Conservation (phyloP, 2,329 filamentous ascomycete species). For the Lanzia echinophila region DNA sequence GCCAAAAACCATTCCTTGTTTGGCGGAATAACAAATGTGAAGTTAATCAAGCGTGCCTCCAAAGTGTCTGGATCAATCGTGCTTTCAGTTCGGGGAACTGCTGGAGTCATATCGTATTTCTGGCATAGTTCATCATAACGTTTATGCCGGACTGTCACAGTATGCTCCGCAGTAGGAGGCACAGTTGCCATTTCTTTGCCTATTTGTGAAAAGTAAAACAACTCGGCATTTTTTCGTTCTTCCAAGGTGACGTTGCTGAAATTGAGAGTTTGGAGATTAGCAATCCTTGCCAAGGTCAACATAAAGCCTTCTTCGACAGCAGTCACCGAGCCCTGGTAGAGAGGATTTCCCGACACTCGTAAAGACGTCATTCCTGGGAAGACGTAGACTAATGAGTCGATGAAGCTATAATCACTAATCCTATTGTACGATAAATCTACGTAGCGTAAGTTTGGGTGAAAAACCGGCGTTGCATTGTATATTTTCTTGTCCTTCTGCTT, state of each 20-base stretch:
- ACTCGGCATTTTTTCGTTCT: slow-evolving; percentile 81
- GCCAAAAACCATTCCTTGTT: slow-evolving; percentile 13
- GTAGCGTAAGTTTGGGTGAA: slow-evolving; percentile 35
- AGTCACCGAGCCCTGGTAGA: slow-evolving; percentile 52
- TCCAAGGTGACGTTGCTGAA: slow-evolving; percentile 63
- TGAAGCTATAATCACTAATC: slow-evolving; percentile 63
- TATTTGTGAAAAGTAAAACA: slow-evolving; percentile 86
- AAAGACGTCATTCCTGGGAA: slow-evolving; percentile 72
- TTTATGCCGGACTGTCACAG: slow-evolving; percentile 58
- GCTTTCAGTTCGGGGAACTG: slow-evolving; percentile 43
- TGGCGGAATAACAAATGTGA: slow-evolving; percentile 45
- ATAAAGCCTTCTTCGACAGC: slow-evolving; percentile 79
- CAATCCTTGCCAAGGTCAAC: slow-evolving; percentile 73
- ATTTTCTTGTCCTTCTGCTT: background rate
- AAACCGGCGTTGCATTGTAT: slow-evolving; percentile 8
- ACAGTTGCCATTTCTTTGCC: slow-evolving; percentile 63
- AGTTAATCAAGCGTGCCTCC: slow-evolving; percentile 65
- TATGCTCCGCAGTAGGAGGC: slow-evolving; percentile 44
- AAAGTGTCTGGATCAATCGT: slow-evolving; percentile 71
- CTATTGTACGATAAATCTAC: slow-evolving; percentile 70
- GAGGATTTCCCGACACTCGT: slow-evolving; percentile 78
- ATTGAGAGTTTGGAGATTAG: slow-evolving; percentile 62
- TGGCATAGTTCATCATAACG: slow-evolving; percentile 69
- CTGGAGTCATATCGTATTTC: slow-evolving; percentile 64
- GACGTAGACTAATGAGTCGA: slow-evolving; percentile 58